Percentiles rank a stretch among this genome's conserved stretches.
Conservation (phyloP, 2,329 filamentous ascomycete genomes). For the Colletotrichum spaethianum region DNA sequence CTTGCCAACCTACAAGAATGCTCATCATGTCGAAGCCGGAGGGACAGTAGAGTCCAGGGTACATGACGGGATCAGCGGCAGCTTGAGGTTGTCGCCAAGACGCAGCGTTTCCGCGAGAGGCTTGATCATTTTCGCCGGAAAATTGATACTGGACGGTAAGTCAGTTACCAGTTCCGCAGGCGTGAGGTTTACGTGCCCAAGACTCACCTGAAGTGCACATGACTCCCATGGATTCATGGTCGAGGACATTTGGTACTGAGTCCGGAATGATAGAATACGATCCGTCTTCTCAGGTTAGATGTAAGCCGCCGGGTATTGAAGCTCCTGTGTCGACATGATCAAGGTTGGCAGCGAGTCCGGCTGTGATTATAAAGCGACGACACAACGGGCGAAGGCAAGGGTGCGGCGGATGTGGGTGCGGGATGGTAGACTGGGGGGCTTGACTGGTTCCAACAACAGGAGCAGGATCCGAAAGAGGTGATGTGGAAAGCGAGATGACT, state of each 20-base stretch:
- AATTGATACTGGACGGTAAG: conserved; percentile 45
- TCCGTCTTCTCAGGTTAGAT: conserved; percentile 26
- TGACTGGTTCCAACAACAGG: not conserved
- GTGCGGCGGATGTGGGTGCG: not conserved
- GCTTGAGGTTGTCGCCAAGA: conserved; percentile 30
- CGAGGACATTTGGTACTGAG: conserved; percentile 27
- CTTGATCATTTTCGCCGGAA: conserved; percentile 43
- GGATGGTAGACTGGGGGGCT: conserved; percentile 11
- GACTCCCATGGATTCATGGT: conserved; percentile 54
- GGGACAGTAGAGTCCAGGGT: conserved; percentile 68
- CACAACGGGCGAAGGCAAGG: not conserved
- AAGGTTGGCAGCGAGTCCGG: conserved; percentile 4
- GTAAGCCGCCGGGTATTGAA: conserved; percentile 10
- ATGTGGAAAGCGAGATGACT: conserved; percentile 10
- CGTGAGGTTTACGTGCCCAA: too few species aligned
- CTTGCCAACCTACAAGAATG: conserved; percentile 62
- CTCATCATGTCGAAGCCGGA: conserved; percentile 70
- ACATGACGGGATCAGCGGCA: conserved; percentile 64
- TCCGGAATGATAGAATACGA: conserved; percentile 33
- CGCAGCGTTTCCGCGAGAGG: conserved; percentile 37
- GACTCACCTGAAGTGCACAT: conserved; percentile 52
- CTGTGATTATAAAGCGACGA: conserved; percentile 28
- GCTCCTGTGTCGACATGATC: conserved; percentile 26
- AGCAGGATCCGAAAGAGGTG: conserved; percentile 1
- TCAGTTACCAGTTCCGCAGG: not conserved